Evolutionary conservation across 768 basidiomycete species (phyloP).

Genomic region (Mycena maculata): DNA sequence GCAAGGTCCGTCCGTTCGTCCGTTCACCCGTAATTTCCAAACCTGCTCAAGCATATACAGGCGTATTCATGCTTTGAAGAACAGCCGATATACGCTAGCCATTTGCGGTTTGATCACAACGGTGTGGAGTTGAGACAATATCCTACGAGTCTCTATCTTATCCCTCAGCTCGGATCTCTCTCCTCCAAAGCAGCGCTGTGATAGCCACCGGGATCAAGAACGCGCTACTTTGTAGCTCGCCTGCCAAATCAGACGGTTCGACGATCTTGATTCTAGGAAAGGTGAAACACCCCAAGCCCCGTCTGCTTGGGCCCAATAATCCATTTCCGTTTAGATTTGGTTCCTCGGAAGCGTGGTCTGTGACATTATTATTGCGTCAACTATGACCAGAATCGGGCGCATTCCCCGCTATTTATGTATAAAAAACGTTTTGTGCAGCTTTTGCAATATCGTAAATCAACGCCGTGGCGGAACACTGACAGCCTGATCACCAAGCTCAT

Average conservation of each 20-base stretch:
- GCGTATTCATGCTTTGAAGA: neutral
- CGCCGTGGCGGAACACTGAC: slow-evolving; percentile 14
- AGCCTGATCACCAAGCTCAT: slow-evolving; percentile 20
- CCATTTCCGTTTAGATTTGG: neutral
- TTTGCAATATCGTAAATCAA: neutral
- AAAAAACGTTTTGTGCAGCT: neutral
- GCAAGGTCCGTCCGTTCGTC: neutral
- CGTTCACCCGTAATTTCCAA: neutral
- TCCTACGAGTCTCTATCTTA: too few relatives aligned
- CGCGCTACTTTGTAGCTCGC: too few relatives aligned
- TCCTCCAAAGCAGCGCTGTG: too few relatives aligned
- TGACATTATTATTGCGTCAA: neutral
- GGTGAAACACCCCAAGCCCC: neutral
- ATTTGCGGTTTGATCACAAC: neutral
- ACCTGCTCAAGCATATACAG: neutral
- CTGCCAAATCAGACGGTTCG: too few relatives aligned
- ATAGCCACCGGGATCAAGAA: too few relatives aligned
- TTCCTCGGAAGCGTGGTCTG: neutral
- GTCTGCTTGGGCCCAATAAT: neutral
- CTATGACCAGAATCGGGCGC: neutral
- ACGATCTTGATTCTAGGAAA: neutral
- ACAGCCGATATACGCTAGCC: too few relatives aligned
- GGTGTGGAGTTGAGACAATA: neutral
- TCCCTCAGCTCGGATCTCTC: too few relatives aligned
- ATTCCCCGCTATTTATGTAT: neutral